Evolutionary conservation across 768 basidiomycete species (phyloP).

Genomic region (Boletellus ananas): DNA sequence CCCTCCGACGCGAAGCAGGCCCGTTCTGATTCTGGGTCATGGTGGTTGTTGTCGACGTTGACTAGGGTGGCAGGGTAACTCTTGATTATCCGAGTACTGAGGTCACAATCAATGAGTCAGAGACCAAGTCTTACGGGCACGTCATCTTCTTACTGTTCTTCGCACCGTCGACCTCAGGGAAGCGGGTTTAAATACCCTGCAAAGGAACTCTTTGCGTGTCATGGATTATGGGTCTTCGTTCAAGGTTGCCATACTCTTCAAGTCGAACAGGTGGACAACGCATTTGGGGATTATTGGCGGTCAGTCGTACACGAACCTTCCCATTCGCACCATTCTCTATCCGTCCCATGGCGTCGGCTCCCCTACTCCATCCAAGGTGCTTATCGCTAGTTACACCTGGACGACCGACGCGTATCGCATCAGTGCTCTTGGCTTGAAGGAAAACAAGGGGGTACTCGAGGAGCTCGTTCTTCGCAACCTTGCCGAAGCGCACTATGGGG

Average conservation of each 20-base stretch:
- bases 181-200: slow-evolving; percentile 26
- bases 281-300: slow-evolving; percentile 36
- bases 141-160: slow-evolving; percentile 39
- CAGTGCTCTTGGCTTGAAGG: slow-evolving; percentile 30
- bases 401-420: slow-evolving; percentile 37
- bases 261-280: slow-evolving; percentile 41
- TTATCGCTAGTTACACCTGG: slow-evolving; percentile 43
- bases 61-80: no score
- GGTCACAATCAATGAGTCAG: no score
- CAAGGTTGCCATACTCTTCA: slow-evolving; percentile 45
- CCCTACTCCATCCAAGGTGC: slow-evolving; percentile 19
- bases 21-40: no score
- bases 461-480: slow-evolving; percentile 25
- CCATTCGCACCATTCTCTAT: slow-evolving; percentile 40
- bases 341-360: slow-evolving; percentile 38
- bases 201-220: slow-evolving; percentile 36
- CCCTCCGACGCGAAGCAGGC: no score
- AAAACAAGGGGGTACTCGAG: slow-evolving; percentile 16
- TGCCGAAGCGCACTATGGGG: slow-evolving; percentile 17
- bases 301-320: slow-evolving; percentile 39
- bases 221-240: slow-evolving; percentile 35
- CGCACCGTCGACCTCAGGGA: slow-evolving; percentile 32
- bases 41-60: no score
- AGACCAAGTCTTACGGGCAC: slow-evolving; percentile 29
- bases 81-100: no score